Evolutionary conservation across 371 early-diverging fungal genomes (phyloP), one percentile per base, ranked within the genome.

Genomic region (Gilbertella persicaria): DNA sequence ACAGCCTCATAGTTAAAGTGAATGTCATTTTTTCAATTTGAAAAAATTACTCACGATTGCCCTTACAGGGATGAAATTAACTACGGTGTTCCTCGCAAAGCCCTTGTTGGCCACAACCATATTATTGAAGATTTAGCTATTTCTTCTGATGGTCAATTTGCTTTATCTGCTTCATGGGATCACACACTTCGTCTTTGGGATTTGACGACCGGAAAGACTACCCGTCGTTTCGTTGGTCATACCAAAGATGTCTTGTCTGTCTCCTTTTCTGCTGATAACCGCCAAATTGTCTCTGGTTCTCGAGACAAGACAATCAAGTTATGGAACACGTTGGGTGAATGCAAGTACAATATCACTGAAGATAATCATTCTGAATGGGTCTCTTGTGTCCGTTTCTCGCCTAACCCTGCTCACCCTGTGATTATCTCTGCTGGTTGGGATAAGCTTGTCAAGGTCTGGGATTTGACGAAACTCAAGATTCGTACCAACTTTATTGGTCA

Each of bases 381-480:
- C 64, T 94, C 95, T 47, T 91, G 92, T 85, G 97, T 97, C 65
- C 86, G 93, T 66, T 96, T 96, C 94, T 95, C 95, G 54, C 96
- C 96, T 73, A 95, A 96, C 90, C 88, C 93, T 54, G 82, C 79
- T 64, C 93, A 91, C 84, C 93, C 96, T 60, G 85, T 95, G 75
- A 88, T 97, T 69, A 94, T 97, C 47, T 94, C 95, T 50, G 82
- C 88, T 74, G 96, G 96, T 67, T 97, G 98, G 98, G 99, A 98
- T 85, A 95, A 94, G 86, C 79, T 93, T 60, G 95, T 98, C 79
- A 97, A 97, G 93, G 94, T 95, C 61, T 98, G 99, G 99, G 97
- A 97, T 73, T 83, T 95, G 54, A 87, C 84, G 81, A 94, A 94
- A 85, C 87, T 87, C 88, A 94, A 94, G 89, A 83, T 97, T 33